Percentiles rank a stretch among this genome's conserved stretches.
Conservation (phyloP, 495 filamentous ascomycete species). For the Penicillium desertorum region DNA sequence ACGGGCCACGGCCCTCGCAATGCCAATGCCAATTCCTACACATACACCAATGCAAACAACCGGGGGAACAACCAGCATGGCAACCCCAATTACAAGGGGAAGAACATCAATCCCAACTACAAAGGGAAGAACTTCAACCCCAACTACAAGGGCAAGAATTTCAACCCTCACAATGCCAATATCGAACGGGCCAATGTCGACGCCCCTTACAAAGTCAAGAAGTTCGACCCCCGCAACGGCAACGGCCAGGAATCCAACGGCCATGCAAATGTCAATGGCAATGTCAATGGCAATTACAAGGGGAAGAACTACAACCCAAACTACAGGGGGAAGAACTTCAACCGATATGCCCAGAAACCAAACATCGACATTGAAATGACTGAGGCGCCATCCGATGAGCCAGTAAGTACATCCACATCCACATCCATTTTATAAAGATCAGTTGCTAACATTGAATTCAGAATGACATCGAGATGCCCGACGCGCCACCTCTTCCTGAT, state of each 20-base stretch:
- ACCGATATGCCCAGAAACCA: too few relatives aligned
- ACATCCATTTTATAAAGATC: background rate
- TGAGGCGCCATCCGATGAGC: slow-evolving; percentile 8
- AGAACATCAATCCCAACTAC: too few relatives aligned
- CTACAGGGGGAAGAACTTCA: background rate
- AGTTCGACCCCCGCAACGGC: background rate
- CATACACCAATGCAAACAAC: too few relatives aligned
- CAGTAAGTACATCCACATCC: background rate
- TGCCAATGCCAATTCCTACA: too few relatives aligned
- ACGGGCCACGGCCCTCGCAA: background rate
- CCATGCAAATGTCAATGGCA: too few relatives aligned
- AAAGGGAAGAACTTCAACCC: background rate
- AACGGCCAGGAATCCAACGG: background rate
- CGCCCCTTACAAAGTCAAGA: too few relatives aligned
- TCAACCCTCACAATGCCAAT: too few relatives aligned
- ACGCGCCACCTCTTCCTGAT: slow-evolving; percentile 5
- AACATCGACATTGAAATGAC: background rate
- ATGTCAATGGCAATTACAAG: background rate
- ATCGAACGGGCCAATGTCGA: too few relatives aligned
- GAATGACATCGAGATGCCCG: slow-evolving; percentile 15
- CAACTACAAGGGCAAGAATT: background rate
- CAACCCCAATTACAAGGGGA: too few relatives aligned
- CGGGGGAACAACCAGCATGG: too few relatives aligned
- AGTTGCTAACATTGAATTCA: background rate
- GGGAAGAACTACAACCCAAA: slow-evolving; percentile 4